Conservation (phyloP, 164 flowering plant species). For the Brasenia schreberi region DNA sequence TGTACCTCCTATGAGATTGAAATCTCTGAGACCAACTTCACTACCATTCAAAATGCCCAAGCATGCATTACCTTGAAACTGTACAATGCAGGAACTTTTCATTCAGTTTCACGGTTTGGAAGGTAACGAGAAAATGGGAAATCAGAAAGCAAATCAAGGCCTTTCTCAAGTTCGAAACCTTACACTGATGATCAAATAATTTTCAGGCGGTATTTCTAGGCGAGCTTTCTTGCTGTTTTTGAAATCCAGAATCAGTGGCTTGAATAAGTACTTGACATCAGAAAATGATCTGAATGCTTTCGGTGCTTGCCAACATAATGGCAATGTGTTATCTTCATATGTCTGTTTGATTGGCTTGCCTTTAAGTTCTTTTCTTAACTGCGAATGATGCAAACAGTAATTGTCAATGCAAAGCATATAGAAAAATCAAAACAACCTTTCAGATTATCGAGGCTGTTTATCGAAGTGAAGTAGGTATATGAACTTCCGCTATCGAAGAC, state of each 20-base stretch:
- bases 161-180: no score
- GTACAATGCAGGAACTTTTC: not conserved
- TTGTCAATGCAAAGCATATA: no score
- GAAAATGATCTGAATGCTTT: slow-evolving; percentile 41
- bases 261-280: slow-evolving; percentile 54
- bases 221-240: slow-evolving; percentile 22
- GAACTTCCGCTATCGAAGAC: slow-evolving; percentile 3
- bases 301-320: slow-evolving; percentile 82
- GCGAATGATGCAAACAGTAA: no score
- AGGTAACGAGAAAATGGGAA: not conserved
- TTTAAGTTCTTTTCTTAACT: no score
- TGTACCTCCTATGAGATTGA: slow-evolving; percentile 63
- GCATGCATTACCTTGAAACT: slow-evolving; percentile 74
- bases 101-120: no score
- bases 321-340: slow-evolving; percentile 39
- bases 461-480: no score
- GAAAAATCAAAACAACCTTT: no score
- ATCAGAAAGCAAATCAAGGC: not conserved
- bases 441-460: not conserved
- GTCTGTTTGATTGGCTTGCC: slow-evolving; percentile 29
- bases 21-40: slow-evolving; percentile 37
- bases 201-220: slow-evolving; percentile 59
- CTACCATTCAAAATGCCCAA: slow-evolving; percentile 71
- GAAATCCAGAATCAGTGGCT: slow-evolving; percentile 40
- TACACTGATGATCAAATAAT: slow-evolving; percentile 68